Base-by-base conservation (phyloP, 116 monocot species). In the Posidonia oceanica region DNA sequence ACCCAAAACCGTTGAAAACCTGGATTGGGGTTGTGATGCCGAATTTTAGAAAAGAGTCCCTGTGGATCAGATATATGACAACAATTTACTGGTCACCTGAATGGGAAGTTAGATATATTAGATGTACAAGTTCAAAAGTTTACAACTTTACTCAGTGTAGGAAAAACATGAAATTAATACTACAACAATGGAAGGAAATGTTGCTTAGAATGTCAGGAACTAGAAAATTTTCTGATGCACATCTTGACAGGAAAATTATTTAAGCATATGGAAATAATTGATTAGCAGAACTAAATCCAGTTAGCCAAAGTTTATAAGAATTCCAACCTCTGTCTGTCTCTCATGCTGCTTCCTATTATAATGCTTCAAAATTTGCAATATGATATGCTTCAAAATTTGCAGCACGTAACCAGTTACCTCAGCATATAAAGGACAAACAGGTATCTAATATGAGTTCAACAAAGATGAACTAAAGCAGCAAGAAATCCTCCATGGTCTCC, bases 1-100 rank as follows among this genome's bases (percentile, higher is more conserved):
- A 93, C 61, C 86, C 72, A 22, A 37, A 84, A 63, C 80, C 93
- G 52, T 75, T 3, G 38, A 79, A 81, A 62, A 90, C 90, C 52
- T 86, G 90, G 90, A 90, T 93, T 37, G 89, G 93, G 41, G 76
- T 84, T 39, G 79, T 69, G 23, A 76, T 76, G 68, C 81, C 82
- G 54, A 80, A 84, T 39, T 93, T 87, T 74, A 79, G 52, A 64
- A 56, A 73, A 74, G 69, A 80, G 64, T 83, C 74, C 58, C 73
- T 87, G 40, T 93, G 93, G 89, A 74, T 51, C 71, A 74, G 81
- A 82, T 89, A 93, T 72, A 77, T 93, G 7, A 86, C 82, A 16
- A 73, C 93, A 78, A 84, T 86, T 10, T 93, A 93, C 64, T 93
- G 89, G 93, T 48, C 6, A 48, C 48, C 48, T 48, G 48, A 12